Base-by-base conservation (phyloP, 176 grass and related monocot species). In the Stipa capillata region DNA sequence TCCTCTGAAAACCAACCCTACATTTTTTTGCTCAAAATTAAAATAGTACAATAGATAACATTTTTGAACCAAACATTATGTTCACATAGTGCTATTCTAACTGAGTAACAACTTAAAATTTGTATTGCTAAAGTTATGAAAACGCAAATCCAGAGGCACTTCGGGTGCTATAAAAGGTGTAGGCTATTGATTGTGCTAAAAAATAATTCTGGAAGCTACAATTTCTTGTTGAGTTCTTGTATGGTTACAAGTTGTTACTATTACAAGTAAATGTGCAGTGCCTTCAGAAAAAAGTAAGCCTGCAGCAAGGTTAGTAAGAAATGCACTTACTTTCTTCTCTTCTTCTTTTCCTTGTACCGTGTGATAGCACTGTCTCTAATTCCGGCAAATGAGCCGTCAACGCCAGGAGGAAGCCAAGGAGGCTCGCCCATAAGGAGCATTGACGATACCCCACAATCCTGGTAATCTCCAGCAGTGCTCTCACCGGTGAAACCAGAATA, bases 311-410 rank as follows among this genome's bases (percentile, higher is more conserved):
- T 57, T 85, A 82, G 65, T 45, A 16, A 85, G 4, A 83, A 35
- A 77, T 62, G 39, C 7, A 74, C 97, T 93, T 89, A 99, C 97
- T 91, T 99, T 87, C 97, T 87, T 85, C 85, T 77, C 87, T 86
- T 91, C 84, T 99, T 99, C 78, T 99, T 99, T 76, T 96, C 92
- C 84, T 99, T 99, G 84, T 99, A 99, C 5, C 97, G 86, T 79
- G 82, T 93, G 65, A 99, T 81, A 45, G 97, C 97, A 58, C 67
- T 89, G 67, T 91, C 90, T 85, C 97, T 91, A 89, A 70, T 91
- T 82, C 78, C 82, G 16, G 92, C 47, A 34, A 75, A 82, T 55
- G 90, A 87, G 6, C 65, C 55, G 25, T 99, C 97, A 37, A 81
- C 78, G 21, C 86, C 90, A 82, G 88, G 64, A 53, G 84, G 54